phyloP scores from a whole-genome alignment of 805 yeast genomes.

The Nakazawaea ernobii region DNA sequence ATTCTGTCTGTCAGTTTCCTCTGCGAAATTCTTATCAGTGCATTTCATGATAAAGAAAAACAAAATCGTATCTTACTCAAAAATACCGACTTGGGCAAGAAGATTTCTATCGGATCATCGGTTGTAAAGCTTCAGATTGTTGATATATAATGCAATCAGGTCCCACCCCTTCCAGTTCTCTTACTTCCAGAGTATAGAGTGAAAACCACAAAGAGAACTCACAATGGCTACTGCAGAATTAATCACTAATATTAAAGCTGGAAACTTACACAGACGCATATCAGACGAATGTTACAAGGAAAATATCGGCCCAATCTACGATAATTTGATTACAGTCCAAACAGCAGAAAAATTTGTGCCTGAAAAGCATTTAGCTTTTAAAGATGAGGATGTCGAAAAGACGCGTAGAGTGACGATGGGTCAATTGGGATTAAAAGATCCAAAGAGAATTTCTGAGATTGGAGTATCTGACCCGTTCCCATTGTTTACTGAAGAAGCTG shows the following conservation, averaged over 20 bases:
- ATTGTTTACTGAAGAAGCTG: constrained; percentile 54
- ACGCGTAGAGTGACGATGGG: constrained; percentile 39
- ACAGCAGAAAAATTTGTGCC: constrained; percentile 31
- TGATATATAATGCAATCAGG: no score
- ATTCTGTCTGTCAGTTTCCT: no score
- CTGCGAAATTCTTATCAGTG: no score
- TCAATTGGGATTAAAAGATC: constrained; percentile 41
- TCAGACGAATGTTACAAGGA: constrained; percentile 27
- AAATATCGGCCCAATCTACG: constrained; percentile 27
- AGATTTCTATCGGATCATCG: no score
- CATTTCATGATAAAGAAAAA: no score
- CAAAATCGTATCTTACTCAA: no score
- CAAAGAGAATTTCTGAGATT: constrained; percentile 44
- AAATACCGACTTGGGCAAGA: no score
- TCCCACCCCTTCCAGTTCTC: no score
- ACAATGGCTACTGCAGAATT: constrained; percentile 27
- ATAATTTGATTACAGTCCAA: constrained; percentile 17
- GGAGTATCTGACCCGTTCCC: constrained; percentile 60
- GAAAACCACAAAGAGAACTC: not conserved
- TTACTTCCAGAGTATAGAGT: no score
- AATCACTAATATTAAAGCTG: constrained; percentile 27
- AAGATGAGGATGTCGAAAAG: constrained; percentile 27
- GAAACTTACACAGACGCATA: constrained; percentile 31
- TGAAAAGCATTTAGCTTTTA: constrained; percentile 30
- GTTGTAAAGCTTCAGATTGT: no score